phyloP scores from a whole-genome alignment of 78 protist genomes.

The Dictyostelium purpureum region DNA sequence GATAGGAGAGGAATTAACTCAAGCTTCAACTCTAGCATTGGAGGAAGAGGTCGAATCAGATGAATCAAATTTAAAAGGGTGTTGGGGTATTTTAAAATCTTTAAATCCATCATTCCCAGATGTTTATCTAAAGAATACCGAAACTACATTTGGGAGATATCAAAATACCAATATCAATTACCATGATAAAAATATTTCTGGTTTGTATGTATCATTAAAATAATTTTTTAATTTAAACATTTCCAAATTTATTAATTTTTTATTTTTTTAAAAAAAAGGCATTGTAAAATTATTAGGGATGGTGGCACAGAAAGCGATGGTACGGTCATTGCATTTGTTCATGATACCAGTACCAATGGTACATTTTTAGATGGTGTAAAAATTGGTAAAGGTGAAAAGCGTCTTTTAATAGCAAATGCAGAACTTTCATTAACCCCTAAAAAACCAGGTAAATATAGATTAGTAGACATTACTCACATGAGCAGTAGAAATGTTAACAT shows the following conservation, averaged over 20 bases:
- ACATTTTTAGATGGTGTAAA: constrained; percentile 68
- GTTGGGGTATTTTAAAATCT: constrained; percentile 69
- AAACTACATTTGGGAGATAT: constrained; percentile 19
- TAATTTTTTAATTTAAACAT: not conserved
- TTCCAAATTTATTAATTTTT: not conserved
- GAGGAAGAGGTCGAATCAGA: not conserved
- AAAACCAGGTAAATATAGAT: not conserved
- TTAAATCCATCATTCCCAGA: constrained; percentile 52
- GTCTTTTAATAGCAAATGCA: constrained; percentile 14
- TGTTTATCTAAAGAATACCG: not conserved
- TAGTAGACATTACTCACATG: not conserved
- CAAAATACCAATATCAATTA: constrained; percentile 20
- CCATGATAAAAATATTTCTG: constrained; percentile 56
- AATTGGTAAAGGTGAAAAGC: constrained; percentile 65
- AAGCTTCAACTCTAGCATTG: not conserved
- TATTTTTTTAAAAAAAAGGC: not conserved
- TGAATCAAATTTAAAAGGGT: not conserved
- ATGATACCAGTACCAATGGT: constrained; percentile 66
- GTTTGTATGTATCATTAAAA: constrained; percentile 25
- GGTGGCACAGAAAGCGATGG: constrained; percentile 19
- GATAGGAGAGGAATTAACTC: constrained; percentile 25
- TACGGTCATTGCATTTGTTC: constrained; percentile 43
- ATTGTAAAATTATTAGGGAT: constrained; percentile 49
- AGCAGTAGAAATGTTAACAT: not conserved
- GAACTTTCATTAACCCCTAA: constrained; percentile 21